Evolutionary conservation across 2,329 filamentous ascomycete species (phyloP).

Genomic region (Calycina herbarum): DNA sequence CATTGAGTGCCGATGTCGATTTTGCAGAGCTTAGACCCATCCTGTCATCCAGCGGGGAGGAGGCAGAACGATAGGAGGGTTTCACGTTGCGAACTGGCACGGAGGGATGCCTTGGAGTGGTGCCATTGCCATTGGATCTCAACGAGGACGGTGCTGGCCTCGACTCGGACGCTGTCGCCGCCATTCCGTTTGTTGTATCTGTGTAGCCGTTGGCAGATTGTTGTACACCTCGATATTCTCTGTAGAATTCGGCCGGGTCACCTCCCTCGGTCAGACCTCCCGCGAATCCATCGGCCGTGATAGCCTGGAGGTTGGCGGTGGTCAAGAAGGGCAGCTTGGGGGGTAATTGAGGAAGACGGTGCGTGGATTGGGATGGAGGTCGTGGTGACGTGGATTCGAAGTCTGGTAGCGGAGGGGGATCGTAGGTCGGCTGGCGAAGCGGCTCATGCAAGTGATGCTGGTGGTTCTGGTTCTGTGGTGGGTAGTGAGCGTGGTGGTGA

Average conservation of each 20-base stretch:
- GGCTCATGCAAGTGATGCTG: constrained; percentile 25
- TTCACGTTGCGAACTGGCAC: constrained; percentile 45
- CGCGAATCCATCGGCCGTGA: constrained; percentile 30
- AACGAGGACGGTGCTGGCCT: constrained; percentile 43
- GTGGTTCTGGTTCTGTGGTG: not conserved
- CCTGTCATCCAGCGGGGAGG: constrained; percentile 51
- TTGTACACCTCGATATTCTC: constrained; percentile 43
- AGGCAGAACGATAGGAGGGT: constrained; percentile 52
- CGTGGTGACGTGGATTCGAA: constrained; percentile 24
- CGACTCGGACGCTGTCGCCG: constrained; percentile 40
- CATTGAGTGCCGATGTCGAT: constrained; percentile 30
- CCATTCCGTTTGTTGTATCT: constrained; percentile 31
- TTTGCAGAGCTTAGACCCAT: constrained; percentile 27
- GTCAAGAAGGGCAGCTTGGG: constrained; percentile 34
- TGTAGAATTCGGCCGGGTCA: constrained; percentile 51
- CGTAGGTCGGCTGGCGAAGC: constrained; percentile 23
- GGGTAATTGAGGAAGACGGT: constrained; percentile 23
- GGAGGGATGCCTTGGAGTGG: constrained; percentile 49
- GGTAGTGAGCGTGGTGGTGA: constrained; percentile 10
- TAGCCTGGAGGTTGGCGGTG: constrained; percentile 31
- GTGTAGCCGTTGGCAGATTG: constrained; percentile 25
- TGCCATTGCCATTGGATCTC: constrained; percentile 53
- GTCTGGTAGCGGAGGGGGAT: constrained; percentile 28
- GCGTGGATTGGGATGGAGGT: constrained; percentile 8
- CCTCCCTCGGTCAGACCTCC: constrained; percentile 24